Evolutionary conservation across 2,329 filamentous ascomycete species (phyloP).

Genomic region (Penicillium sp.): DNA sequence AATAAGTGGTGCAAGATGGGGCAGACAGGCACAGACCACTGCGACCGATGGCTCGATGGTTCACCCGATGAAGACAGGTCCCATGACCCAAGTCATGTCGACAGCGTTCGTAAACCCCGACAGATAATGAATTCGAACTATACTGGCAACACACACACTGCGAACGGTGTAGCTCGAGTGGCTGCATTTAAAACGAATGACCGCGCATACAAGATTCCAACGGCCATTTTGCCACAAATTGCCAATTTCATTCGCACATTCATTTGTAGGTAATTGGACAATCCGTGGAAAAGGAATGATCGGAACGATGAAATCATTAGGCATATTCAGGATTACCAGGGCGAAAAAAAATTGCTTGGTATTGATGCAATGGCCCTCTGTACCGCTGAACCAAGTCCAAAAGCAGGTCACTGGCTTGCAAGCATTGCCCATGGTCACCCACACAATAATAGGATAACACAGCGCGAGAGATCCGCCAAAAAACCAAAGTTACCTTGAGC

Average conservation of each 20-base stretch:
- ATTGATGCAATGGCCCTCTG: slow-evolving; percentile 1
- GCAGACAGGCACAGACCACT: slow-evolving; percentile 14
- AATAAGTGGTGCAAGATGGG: slow-evolving; percentile 18
- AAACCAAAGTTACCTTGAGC: not conserved
- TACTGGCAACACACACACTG: not conserved
- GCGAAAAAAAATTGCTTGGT: not conserved
- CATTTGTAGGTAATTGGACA: not conserved
- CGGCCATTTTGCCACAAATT: not conserved
- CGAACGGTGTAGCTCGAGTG: not conserved
- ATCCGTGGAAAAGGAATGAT: not conserved
- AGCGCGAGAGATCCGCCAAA: not conserved
- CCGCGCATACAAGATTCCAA: not conserved
- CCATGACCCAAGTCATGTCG: slow-evolving; percentile 12
- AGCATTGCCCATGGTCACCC: slow-evolving; percentile 10
- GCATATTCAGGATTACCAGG: not conserved
- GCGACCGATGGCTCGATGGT: slow-evolving; percentile 15
- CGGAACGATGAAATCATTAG: not conserved
- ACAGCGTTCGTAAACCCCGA: not conserved
- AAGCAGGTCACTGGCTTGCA: slow-evolving; percentile 16
- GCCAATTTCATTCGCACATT: not conserved
- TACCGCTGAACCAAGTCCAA: slow-evolving; percentile 17
- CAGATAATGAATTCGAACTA: not conserved
- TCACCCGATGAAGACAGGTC: slow-evolving; percentile 14
- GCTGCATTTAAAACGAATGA: not conserved
- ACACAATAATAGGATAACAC: slow-evolving; percentile 13